Base-by-base conservation (phyloP, 768 basidiomycete species). In the Boletus subparvulus region DNA sequence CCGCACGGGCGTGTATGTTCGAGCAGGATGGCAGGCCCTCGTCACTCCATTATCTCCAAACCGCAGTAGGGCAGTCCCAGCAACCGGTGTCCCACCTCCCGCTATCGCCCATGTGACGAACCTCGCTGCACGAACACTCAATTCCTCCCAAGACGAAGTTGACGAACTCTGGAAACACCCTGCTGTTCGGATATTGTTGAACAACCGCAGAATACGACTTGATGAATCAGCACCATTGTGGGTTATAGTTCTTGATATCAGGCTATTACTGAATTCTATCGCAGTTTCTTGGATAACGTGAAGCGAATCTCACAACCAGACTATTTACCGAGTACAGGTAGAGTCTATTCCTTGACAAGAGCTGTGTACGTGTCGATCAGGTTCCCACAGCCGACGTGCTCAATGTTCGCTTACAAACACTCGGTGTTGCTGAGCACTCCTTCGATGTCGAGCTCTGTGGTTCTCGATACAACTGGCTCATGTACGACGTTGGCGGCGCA, bases 401-500 rank as follows among this genome's bases (percentile, higher is more conserved):
- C 14, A 85, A 87, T 54, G 89, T 89, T 55, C 87, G 90, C 24
- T 73, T 93, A 35, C 90, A 90, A 73, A 92, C 90, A 0, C 73
- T 92, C 13, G 90, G 90, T 3, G 85, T 92, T 21, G 82, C 85
- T 54, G 90, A 92, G 61, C 88, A 91, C 66, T 76, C 81, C 2
- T 90, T 90, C 67, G 80, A 85, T 54, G 83, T 91, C 56, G 78
- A 78, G 55, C 79, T 85, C 58, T 82, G 80, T 40, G 85, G 86
- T 3, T 78, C 76, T 54, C 77, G 77, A 42, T 88, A 87, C 65
- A 81, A 85, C 51, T 92, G 90, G 90, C 81, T 84, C 55, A 75
- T 92, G 53, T 93, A 87, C 67, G 91, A 93, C 68, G 90, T 93
- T 37, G 90, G 90, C 40, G 91, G 91, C 45, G 87, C 88, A 50